Conservation (phyloP, 1,284 basidiomycete genomes). For the Rhodotorula sp. region DNA sequence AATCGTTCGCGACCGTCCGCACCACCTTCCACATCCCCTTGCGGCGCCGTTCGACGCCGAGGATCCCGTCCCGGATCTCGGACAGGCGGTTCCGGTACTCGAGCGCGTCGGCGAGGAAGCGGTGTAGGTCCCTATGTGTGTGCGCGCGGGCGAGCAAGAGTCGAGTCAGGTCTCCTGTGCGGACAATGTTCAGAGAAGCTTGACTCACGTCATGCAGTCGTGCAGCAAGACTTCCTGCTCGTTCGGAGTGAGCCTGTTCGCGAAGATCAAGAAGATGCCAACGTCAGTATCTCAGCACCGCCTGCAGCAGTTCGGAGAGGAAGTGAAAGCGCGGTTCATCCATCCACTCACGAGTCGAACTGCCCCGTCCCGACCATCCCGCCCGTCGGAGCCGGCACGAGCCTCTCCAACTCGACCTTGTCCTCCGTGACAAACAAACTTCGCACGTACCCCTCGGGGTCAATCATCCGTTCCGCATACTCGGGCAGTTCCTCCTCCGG, state of each 20-base stretch:
- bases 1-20: constrained; percentile 34
- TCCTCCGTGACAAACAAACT: constrained; percentile 33
- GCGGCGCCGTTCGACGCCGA: constrained; percentile 44
- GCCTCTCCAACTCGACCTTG: constrained; percentile 29
- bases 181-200: no score
- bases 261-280: neutral
- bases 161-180: no score
- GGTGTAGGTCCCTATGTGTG: constrained; percentile 41
- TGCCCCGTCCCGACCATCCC: constrained; percentile 12
- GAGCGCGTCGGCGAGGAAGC: constrained; percentile 44
- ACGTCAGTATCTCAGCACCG: no score
- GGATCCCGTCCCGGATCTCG: constrained; percentile 45
- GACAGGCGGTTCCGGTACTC: constrained; percentile 44
- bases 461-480: constrained; percentile 34
- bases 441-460: constrained; percentile 38
- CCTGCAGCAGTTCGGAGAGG: no score
- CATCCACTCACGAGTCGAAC: constrained; percentile 10
- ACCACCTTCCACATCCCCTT: constrained; percentile 44
- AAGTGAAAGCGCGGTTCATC: no score
- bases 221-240: constrained; percentile 42
- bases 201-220: constrained; percentile 40
- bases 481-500: constrained; percentile 35
- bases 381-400: constrained; percentile 6
- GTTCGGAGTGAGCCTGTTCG: constrained; percentile 21
- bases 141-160: neutral